phyloP scores from a whole-genome alignment of 116 monocot genomes.

The Dioscorea cayenensis region DNA sequence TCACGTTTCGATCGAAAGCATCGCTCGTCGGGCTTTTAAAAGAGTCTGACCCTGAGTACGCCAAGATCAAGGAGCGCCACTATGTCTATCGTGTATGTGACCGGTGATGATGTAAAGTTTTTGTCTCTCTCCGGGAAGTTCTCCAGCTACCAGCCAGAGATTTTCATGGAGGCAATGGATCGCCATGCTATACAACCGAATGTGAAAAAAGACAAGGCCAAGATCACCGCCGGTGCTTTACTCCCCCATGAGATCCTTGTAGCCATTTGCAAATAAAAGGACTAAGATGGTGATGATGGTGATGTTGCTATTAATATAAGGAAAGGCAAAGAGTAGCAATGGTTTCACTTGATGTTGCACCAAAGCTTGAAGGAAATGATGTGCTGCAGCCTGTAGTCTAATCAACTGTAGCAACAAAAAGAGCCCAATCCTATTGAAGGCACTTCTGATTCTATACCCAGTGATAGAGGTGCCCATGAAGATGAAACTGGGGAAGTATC shows the following conservation, averaged over 20 bases:
- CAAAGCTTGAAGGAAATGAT: constrained; percentile 26
- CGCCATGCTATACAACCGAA: constrained; percentile 50
- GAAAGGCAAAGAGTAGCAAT: constrained; percentile 21
- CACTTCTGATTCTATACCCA: constrained; percentile 17
- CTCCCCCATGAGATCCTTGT: constrained; percentile 37
- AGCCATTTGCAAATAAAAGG: neutral
- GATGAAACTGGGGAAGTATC: constrained; percentile 31
- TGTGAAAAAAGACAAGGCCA: constrained; percentile 28
- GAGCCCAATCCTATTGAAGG: constrained; percentile 16
- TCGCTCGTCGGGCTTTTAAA: constrained; percentile 42
- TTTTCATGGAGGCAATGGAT: constrained; percentile 52
- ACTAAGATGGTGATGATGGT: neutral
- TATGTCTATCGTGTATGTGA: constrained; percentile 68
- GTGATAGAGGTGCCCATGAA: constrained; percentile 17
- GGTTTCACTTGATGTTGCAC: constrained; percentile 24
- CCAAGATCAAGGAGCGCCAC: constrained; percentile 26
- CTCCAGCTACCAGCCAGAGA: constrained; percentile 76
- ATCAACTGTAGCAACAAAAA: constrained; percentile 21
- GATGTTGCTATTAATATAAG: constrained; percentile 17
- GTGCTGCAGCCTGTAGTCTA: constrained; percentile 13
- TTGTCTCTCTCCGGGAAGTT: constrained; percentile 47
- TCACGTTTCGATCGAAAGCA: constrained; percentile 55
- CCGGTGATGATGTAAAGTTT: constrained; percentile 42
- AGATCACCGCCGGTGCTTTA: constrained; percentile 49
- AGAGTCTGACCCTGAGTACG: constrained; percentile 28